Base-by-base conservation (phyloP, 192 early-diverging fungal species). In the Kickxella alabastrina region DNA sequence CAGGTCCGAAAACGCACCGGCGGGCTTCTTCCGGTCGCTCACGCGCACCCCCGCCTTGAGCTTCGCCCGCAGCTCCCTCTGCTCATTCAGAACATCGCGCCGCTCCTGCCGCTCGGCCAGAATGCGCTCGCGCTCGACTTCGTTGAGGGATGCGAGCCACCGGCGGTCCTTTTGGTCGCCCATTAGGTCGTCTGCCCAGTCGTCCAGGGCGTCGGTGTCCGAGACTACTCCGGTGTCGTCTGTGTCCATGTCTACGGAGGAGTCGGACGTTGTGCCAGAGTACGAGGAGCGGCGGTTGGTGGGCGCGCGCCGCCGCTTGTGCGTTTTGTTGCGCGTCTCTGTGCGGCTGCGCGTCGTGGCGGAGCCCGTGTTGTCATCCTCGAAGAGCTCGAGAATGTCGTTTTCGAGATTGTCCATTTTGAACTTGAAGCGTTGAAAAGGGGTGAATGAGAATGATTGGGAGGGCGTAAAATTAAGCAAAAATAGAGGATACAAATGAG, bases 91-190 rank as follows among this genome's bases (percentile, higher is more conserved):
- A 34, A 66, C 6, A 14, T 77, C 67, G 46, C 68, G 75, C 12
- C 68, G 77, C 46, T 91, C 87, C 19, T 83, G 80, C 23, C 89
- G 82, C 39, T 91, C 89, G 8, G 81, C 69, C 28, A 91, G 72
- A 66, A 89, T 88, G 24, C 74, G 76, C 57, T 91, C 89, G 44
- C 89, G 78, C 39, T 89, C 86, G 15, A 91, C 75, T 61, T 87
- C 89, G 9, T 77, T 67, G 49, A 89, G 65, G 18, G 84, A 77
- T 19, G 76, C 64, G 19, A 90, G 74, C 52, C 71, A 47, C 14
- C 35, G 50, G 21, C 77, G 77, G 59, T 90, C 87, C 15, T 82
- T 78, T 39, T 85, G 81, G 52, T 86, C 83, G 37, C 83, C 83
- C 80, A 85, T 87, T 43, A 82, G 68, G 31, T 89, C 87, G 5